Conservation (phyloP, 2,329 filamentous ascomycete genomes). For the Cladobotryum mycophilum region DNA sequence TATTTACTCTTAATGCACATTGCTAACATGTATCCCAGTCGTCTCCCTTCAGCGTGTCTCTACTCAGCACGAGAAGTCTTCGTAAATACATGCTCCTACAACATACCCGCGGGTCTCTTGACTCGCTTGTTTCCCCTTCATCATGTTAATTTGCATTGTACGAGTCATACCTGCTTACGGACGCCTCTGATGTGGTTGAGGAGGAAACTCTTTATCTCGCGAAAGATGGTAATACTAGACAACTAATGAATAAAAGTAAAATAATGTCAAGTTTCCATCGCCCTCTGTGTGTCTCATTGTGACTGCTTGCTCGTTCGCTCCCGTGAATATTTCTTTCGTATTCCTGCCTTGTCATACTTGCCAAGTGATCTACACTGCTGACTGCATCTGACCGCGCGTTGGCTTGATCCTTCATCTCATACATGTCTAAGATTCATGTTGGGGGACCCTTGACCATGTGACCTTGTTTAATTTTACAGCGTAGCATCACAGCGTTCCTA, state of each 20-base stretch:
- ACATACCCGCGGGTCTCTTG: conserved; percentile 33
- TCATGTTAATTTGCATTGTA: conserved; percentile 35
- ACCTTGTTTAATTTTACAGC: background rate
- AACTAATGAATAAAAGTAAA: conserved; percentile 41
- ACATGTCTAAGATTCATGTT: background rate
- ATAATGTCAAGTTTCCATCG: conserved; percentile 17
- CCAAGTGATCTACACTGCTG: too few relatives aligned
- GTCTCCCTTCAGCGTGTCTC: conserved; percentile 86
- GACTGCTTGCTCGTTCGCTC: too few relatives aligned
- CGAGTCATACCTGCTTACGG: conserved; percentile 30
- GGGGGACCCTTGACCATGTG: background rate
- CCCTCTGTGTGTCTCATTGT: too few relatives aligned
- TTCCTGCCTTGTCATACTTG: background rate
- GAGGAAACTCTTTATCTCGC: conserved; percentile 32
- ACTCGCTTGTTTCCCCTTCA: conserved; percentile 34
- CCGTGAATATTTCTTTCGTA: background rate
- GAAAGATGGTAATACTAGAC: conserved; percentile 32
- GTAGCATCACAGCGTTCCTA: background rate
- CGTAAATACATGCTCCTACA: conserved; percentile 42
- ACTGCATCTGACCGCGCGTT: background rate
- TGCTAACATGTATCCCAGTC: conserved; percentile 57
- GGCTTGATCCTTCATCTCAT: background rate
- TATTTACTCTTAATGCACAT: background rate
- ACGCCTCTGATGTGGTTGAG: conserved; percentile 29
- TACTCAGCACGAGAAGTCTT: conserved; percentile 84